Conservation (phyloP, 345 rosid species). For the Murraya paniculata region DNA sequence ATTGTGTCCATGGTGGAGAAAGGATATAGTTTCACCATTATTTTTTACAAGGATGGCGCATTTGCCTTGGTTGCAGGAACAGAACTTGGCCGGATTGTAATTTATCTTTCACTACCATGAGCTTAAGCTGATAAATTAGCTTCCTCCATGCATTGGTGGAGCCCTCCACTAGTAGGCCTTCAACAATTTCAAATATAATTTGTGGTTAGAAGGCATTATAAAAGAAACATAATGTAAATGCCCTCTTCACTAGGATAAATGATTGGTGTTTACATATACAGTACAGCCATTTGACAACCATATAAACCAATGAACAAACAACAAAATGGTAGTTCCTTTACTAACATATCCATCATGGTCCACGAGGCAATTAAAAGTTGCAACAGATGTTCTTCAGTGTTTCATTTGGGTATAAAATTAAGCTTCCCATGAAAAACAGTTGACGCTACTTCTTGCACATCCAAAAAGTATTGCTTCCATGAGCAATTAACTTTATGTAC, state of each 20-base stretch:
- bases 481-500: background rate
- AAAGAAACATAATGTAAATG: background rate
- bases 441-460: background rate
- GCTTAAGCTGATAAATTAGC: conserved; percentile 11
- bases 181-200: background rate
- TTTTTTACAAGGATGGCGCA: background rate
- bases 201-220: background rate
- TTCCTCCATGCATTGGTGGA: conserved; percentile 14
- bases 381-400: background rate
- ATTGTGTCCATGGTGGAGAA: background rate
- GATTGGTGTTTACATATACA: background rate
- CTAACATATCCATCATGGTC: background rate
- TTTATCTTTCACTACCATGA: background rate
- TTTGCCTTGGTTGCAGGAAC: background rate
- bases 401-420: background rate
- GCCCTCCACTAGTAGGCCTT: conserved; percentile 38
- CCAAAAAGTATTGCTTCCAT: background rate
- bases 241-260: too few relatives aligned
- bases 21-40: background rate
- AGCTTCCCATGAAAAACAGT: background rate
- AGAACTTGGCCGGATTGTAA: background rate
- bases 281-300: background rate
- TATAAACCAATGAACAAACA: background rate
- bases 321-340: background rate
- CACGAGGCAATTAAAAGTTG: background rate